phyloP scores from a whole-genome alignment of 2,329 filamentous ascomycete genomes.

The Botrytis cinerea region DNA sequence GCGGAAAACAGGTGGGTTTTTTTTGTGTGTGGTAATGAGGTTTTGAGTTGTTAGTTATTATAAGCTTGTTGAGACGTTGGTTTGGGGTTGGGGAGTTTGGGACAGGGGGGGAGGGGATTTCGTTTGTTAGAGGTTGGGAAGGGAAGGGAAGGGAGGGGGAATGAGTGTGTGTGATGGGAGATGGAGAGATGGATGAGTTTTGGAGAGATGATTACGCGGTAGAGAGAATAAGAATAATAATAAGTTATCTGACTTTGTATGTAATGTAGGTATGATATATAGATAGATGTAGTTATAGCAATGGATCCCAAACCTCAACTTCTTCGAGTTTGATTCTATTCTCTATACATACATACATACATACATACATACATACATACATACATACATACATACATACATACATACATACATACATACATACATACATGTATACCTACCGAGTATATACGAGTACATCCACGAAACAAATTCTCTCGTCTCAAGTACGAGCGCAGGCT shows the following conservation, averaged over 20 bases:
- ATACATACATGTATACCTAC: no score
- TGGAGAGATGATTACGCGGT: neutral
- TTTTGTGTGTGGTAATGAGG: neutral
- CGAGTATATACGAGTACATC: no score
- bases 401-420: no score
- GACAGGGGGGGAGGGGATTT: neutral
- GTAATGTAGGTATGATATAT: no score
- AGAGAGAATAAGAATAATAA: no score
- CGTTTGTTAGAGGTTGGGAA: neutral
- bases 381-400: no score
- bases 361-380: no score
- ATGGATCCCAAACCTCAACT: neutral
- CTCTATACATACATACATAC: no score
- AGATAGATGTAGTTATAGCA: no score
- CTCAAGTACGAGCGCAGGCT: neutral
- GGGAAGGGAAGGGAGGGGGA: no score
- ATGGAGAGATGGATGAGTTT: no score
- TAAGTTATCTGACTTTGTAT: neutral
- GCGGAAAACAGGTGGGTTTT: neutral
- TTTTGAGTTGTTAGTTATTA: conserved; percentile 4
- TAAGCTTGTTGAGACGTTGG: conserved; percentile 13
- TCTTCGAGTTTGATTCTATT: neutral
- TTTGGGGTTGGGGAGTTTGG: neutral
- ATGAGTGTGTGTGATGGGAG: no score
- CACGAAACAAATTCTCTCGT: neutral